Base-by-base conservation (phyloP, 371 early-diverging fungal genomes). In the Phascolomyces articulosus region DNA sequence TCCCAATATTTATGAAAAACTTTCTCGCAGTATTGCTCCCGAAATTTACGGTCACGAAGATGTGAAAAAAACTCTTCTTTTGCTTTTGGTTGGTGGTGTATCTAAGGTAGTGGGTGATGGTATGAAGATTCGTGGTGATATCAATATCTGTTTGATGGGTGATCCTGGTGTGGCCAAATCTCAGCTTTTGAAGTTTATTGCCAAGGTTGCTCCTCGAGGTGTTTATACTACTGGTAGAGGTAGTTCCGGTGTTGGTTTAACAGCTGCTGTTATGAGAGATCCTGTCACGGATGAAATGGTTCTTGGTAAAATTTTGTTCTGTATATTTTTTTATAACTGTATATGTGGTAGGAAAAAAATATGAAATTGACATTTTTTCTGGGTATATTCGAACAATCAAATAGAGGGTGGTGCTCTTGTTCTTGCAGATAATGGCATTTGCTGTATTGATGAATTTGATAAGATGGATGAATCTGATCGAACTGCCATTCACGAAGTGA, bases 91-190 rank as follows among this genome's bases (percentile, higher is more conserved):
- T 44, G 97, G 97, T 40, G 97, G 97, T 24, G 92, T 90, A 0
- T 84, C 92, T 51, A 95, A 95, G 77, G 85, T 83, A 15, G 90
- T 91, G 41, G 85, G 85, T n/a, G 96, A 96, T 62, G 95, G 96
- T 34, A 95, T 95, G 92, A 92, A 91, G 73, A 95, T 95, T 68
- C 90, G 96, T 78, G 95, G 82, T 64, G 98, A 99, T 72, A 90
- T 99, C 70, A 98, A 99, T 78, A 80, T 99, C 26, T 94, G 96
- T 65, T 79, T 99, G 67, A 97, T 99, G 92, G 99, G 99, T 70
- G 97, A 98, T 80, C 99, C 99, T 61, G 98, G 98, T 78, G 96
- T 98, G 55, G 97, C 98, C 65, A 97, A 97, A 78, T 93, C 93
- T 3, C 97, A 97, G 73, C 75, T 97, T 60, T 72, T 97, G 48